Base-by-base conservation (phyloP, 108 stramenopile genomes). In the Mayamaea pseudoterrestris region DNA sequence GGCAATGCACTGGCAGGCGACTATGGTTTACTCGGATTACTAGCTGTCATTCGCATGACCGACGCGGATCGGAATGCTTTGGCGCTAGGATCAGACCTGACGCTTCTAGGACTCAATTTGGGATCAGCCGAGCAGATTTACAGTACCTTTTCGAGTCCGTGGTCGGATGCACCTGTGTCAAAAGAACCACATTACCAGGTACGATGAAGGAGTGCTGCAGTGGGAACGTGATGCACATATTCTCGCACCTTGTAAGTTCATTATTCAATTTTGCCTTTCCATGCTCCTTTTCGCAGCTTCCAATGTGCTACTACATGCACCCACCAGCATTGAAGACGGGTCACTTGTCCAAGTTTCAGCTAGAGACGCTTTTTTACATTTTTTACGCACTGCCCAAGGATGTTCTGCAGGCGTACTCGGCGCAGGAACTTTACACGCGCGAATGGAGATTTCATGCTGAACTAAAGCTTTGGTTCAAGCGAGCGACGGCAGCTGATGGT, bases 311-410 rank as follows among this genome's bases (percentile, higher is more conserved):
- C 65, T 91, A 89, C 65, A 84, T 92, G 80, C 92, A 90, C 77
- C 82, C 93, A 34, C 87, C 88, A 12, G 80, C 84, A 11, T 61
- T 88, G 46, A 90, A 88, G 54, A 83, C 83, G 21, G 90, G 81
- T 28, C 93, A 98, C 55, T 65, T 98, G 44, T 76, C 84, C 26
- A 95, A 95, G 70, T 96, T 96, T 62, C 85, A 93, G 53, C 74
- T 88, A 27, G 97, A 98, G 73, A 98, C 95, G n/a, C 66, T 98
- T 39, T 95, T 98, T 69, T 96, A 98, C 72, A 93, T 96, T 60
- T 98, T 98, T 67, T 98, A 98, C 52, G 91, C 85, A 32, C 61
- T 98, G 51, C 97, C 97, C 44, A 89, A 83, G 68, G 97, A 98
- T 54, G 87, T 81, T 3, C 67, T 95, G 43, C 97, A 98, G 70